phyloP scores from a whole-genome alignment of 2,329 filamentous ascomycete species.

The Colletotrichum gloeosporioides region DNA sequence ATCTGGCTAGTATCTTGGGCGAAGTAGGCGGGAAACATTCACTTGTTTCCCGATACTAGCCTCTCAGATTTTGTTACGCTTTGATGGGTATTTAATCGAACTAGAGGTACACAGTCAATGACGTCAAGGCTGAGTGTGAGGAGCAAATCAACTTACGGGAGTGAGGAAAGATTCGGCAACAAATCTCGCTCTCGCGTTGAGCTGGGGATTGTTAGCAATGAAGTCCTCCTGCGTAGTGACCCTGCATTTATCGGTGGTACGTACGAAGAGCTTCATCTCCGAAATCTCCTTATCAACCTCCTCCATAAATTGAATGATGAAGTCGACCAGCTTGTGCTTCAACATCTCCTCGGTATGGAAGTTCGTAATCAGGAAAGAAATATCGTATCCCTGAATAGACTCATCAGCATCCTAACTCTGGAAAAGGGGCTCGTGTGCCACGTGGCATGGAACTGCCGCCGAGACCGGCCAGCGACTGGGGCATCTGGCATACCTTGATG shows the following conservation, averaged over 20 bases:
- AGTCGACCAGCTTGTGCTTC: slow-evolving; percentile 98
- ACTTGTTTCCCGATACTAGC: neutral
- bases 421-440: neutral
- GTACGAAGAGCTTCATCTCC: slow-evolving; percentile 99
- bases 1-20: neutral
- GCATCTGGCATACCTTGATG: slow-evolving; percentile 71
- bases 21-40: neutral
- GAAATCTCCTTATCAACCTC: slow-evolving; percentile 99
- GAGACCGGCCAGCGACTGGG: neutral
- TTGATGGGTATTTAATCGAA: slow-evolving; percentile 23
- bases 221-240: too few species aligned
- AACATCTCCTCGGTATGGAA: slow-evolving; percentile 98
- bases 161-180: slow-evolving; percentile 98
- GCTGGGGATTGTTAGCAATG: slow-evolving; percentile 53
- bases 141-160: slow-evolving; percentile 65
- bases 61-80: neutral
- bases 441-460: neutral
- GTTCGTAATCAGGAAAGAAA: slow-evolving; percentile 98
- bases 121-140: neutral
- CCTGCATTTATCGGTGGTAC: slow-evolving; percentile 40
- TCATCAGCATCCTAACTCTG: slow-evolving; percentile 24
- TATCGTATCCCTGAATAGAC: slow-evolving; percentile 82
- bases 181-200: slow-evolving; percentile 96
- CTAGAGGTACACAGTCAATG: slow-evolving; percentile 1
- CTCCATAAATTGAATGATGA: slow-evolving; percentile 99